Percentiles rank a stretch among this genome's conserved stretches.
phyloP scores from a whole-genome alignment of 2,329 filamentous ascomycete genomes.

The Cryphonectria radicalis region DNA sequence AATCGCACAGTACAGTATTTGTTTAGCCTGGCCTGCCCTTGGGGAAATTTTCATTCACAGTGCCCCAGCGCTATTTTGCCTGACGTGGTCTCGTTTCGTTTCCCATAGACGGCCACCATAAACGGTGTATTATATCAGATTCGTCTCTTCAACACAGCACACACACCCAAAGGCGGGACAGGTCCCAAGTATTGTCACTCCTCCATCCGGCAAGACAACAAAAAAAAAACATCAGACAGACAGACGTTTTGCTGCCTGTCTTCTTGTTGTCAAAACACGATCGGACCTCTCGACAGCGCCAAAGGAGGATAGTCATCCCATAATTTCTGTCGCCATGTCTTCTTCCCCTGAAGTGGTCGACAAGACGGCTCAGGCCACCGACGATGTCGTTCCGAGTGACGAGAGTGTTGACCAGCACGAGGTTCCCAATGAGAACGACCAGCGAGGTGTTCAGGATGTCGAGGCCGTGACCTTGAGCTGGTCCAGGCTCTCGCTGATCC shows the following conservation, averaged over 20 bases:
- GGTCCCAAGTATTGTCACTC: background rate
- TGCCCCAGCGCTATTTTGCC: slow-evolving; percentile 3
- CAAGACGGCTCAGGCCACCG: slow-evolving; percentile 24
- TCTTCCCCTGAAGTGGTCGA: background rate
- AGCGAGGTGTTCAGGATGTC: slow-evolving; percentile 34
- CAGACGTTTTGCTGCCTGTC: no score
- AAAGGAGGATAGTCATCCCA: background rate
- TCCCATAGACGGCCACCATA: background rate
- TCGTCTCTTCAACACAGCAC: background rate
- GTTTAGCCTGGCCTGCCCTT: background rate
- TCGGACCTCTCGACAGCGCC: background rate
- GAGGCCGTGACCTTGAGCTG: slow-evolving; percentile 35
- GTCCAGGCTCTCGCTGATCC: slow-evolving; percentile 30
- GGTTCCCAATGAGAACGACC: slow-evolving; percentile 25
- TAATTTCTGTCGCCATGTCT: slow-evolving; percentile 3
- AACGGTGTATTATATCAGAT: background rate
- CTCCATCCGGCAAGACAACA: background rate
- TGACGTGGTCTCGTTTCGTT: background rate
- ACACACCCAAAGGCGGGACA: no score
- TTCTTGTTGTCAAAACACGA: background rate
- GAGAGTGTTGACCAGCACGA: background rate
- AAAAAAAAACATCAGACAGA: background rate
- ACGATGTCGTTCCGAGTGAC: slow-evolving; percentile 13
- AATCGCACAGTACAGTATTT: background rate
- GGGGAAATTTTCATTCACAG: slow-evolving; percentile 6